These are phyloP conservation scores for Cystofilobasidium macerans DNA, from an alignment of 768 basidiomycete genomes.

Conservation along the genomic window DNA sequence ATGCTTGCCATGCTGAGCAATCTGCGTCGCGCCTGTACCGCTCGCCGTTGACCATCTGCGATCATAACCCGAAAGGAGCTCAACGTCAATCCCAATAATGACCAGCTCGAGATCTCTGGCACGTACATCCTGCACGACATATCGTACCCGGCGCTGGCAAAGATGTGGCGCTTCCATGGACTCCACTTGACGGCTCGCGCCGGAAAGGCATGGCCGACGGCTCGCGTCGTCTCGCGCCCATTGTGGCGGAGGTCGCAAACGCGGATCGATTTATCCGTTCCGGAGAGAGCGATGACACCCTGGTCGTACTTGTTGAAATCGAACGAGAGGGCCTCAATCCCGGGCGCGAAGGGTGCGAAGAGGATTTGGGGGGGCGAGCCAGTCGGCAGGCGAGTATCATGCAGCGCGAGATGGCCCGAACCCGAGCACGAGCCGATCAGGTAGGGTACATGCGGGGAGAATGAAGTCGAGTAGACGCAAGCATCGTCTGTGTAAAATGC, in stretches of 20 bases:
- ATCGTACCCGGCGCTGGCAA: conserved; percentile 62
- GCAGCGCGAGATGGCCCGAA: conserved; percentile 50
- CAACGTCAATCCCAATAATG: not conserved
- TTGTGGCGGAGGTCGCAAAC: conserved; percentile 1
- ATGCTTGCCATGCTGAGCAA: conserved; percentile 72
- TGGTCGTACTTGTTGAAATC: conserved; percentile 38
- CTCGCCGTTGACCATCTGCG: conserved; percentile 64
- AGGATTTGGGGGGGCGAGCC: not conserved
- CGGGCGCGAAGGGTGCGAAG: not conserved
- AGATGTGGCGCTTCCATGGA: conserved; percentile 6
- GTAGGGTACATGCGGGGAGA: conserved; percentile 83
- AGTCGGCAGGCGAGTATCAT: conserved; percentile 29
- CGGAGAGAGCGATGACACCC: conserved; percentile 9
- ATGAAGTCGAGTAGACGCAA: conserved; percentile 70
- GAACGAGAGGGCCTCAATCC: conserved; percentile 28
- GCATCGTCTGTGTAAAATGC: conserved; percentile 7
- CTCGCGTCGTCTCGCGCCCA: not conserved
- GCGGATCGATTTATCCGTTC: conserved; percentile 20
- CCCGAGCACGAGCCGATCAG: conserved; percentile 71
- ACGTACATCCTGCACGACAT: conserved; percentile 89
- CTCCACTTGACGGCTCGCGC: conserved; percentile 17
- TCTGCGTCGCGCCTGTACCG: conserved; percentile 42
- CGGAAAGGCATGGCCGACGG: conserved; percentile 15
- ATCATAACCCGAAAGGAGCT: no score
- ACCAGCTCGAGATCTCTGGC: no score